Evolutionary conservation across 164 flowering plant species (phyloP).

Genomic region (Malania oleifera): DNA sequence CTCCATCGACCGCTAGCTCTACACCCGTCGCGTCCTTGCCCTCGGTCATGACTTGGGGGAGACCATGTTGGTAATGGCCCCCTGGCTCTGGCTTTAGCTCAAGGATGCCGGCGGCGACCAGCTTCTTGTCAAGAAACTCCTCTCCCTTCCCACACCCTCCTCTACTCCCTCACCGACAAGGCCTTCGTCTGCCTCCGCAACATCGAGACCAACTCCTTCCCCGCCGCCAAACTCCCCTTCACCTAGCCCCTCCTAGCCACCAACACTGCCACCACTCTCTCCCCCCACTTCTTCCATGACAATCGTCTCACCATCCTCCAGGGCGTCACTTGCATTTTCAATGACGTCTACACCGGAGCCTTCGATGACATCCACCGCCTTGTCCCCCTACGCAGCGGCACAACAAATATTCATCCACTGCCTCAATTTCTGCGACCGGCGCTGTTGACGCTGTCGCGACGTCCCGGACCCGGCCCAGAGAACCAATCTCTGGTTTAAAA

Average conservation of each 20-base stretch:
- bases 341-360: slow-evolving; percentile 27
- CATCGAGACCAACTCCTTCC: slow-evolving; percentile 12
- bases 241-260: background rate
- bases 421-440: background rate
- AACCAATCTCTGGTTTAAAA: too few relatives aligned
- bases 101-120: slow-evolving; percentile 18
- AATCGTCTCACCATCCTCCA: slow-evolving; percentile 16
- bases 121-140: slow-evolving; percentile 15
- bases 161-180: slow-evolving; percentile 30
- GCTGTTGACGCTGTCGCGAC: too few relatives aligned
- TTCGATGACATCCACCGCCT: slow-evolving; percentile 25
- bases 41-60: slow-evolving; percentile 27
- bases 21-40: slow-evolving; percentile 24
- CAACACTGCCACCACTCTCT: background rate
- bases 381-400: background rate
- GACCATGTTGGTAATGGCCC: slow-evolving; percentile 38
- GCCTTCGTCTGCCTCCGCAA: slow-evolving; percentile 20
- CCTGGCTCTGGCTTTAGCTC: slow-evolving; percentile 54
- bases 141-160: slow-evolving; percentile 11
- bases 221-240: background rate
- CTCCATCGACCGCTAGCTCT: slow-evolving; percentile 42
- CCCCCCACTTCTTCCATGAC: slow-evolving; percentile 25
- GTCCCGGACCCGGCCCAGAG: too few relatives aligned
- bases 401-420: background rate
- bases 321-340: slow-evolving; percentile 15